A percentile compares a stretch with the other conserved stretches of the same genome.
Conservation (phyloP, 2,329 filamentous ascomycete species). For the Alternaria rosae region DNA sequence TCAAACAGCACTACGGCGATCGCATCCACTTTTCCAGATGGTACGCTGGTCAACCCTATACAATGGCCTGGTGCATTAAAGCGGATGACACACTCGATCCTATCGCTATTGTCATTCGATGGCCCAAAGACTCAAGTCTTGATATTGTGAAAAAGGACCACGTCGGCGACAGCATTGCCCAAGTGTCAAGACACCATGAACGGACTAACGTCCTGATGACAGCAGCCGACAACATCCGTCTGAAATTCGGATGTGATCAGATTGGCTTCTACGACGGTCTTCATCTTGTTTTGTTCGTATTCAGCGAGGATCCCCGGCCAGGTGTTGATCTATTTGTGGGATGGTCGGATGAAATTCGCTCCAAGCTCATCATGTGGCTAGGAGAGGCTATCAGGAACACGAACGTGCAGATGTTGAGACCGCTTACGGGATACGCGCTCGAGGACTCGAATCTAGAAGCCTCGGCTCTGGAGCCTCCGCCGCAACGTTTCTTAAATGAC, state of each 20-base stretch:
- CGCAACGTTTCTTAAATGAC: not conserved
- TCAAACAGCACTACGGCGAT: not conserved
- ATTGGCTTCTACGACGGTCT: not conserved
- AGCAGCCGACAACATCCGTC: not conserved
- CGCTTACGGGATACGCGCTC: not conserved
- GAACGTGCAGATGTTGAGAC: not conserved
- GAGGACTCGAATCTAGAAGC: not conserved
- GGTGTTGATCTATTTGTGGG: not conserved
- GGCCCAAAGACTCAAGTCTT: not conserved
- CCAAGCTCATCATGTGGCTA: not conserved
- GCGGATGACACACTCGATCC: not conserved
- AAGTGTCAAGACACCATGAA: not conserved
- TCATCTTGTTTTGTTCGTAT: not conserved
- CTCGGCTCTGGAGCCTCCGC: not conserved
- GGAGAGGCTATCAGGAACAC: not conserved
- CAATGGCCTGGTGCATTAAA: not conserved
- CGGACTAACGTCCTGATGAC: not conserved
- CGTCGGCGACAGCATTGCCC: not conserved
- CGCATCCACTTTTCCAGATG: not conserved
- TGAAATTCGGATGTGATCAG: not conserved
- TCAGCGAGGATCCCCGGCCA: too few species aligned
- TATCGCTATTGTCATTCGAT: not conserved
- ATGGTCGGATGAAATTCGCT: not conserved
- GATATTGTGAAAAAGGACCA: not conserved
- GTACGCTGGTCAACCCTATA: not conserved